Base-by-base conservation (phyloP, 2,329 filamentous ascomycete genomes). In the Tothia fuscella region DNA sequence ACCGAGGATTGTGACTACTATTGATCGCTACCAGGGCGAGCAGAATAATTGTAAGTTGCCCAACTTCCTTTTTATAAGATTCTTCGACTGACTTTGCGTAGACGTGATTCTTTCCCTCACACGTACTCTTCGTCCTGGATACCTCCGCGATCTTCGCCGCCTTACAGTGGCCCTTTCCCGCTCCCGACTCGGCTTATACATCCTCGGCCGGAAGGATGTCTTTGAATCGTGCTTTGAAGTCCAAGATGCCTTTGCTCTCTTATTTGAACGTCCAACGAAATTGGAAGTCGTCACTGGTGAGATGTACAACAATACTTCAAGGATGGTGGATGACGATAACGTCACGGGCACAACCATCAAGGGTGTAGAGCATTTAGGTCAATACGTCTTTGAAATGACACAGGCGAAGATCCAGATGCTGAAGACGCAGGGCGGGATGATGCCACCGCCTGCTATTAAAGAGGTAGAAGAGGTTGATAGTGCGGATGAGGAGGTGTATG, bases 21-120 rank as follows among this genome's bases (percentile, higher is more conserved):
- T 98, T 48, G 91, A 98, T 66, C 95, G 94, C 60, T 98, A 96
- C 56, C 91, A 98, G 66, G 93, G 91, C 58, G 91, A 98, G 68
- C 91, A 98, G 63, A 98, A 98, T 62, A 91, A 98, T 56, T 96
- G 85, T 91, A 71, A 71, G 82, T 76, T 4, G n/a, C 3, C 29
- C 14, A 36, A 9, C 13, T 20, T 16, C 12, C 2, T 6, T 20
- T 6, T 31, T 26, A 13, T 37, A 37, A 6, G 16, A 6, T 16
- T 17, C 10, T 25, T 5, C 30, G 21, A 24, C 21, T 19, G 17
- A 3, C 22, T 22, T 14, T 32, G 26, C n/a, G 2, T 44, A 91
- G 85, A 95, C 55, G 78, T 98, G 51, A 93, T 98, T 52, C 75
- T 98, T 43, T 95, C 88, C 4, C 74, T 98, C 35, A 91, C 87